Evolutionary conservation across 306 rosid genomes (phyloP), one percentile per base, ranked within the genome.

Genomic region (Boehmeria nivea): DNA sequence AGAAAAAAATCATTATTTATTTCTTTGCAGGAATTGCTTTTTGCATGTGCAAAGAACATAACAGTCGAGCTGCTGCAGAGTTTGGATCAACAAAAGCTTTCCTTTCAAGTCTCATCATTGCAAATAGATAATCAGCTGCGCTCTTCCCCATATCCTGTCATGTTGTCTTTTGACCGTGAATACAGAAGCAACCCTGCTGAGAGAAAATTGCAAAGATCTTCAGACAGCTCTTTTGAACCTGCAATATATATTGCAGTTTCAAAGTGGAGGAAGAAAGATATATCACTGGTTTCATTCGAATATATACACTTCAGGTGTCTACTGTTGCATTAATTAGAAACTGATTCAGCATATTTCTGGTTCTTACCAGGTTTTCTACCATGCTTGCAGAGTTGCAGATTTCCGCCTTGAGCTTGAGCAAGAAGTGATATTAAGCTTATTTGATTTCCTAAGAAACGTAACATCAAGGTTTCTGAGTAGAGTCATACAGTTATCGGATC

Each of bases 71-170:
- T 91, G 63, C 78, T 73, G 31, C 96, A 87, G 74, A 91, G 87
- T 83, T 71, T 87, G 76, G 94, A 91, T 70, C 88, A 73, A 28
- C 98, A 91, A 51, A 78, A 64, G 63, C 76, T 91, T 66, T 82
- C 79, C 63, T 63, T 84, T 63, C 81, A 60, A 59, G 73, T 87
- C 26, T 65, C 75, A 14, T 82, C 85, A 58, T 75, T 91, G 68
- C 98, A 91, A 74, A 69, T 91, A 44, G 98, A 91, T 69, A 91
- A 91, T 73, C 98, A 91, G 73, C 75, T 82, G 77, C 94, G 87
- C 59, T 72, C 82, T 46, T 78, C 96, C 44, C 95, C 91, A 63
- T 84, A 80, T 82, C 98, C 98, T 53, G 93, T 91, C 61, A 56
- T 91, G 76, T 65, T 91, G 82, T 87, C 91, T 43, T 84, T 91